phyloP scores from a whole-genome alignment of 2,329 filamentous ascomycete species.

The Trichophyton benhamiae region DNA sequence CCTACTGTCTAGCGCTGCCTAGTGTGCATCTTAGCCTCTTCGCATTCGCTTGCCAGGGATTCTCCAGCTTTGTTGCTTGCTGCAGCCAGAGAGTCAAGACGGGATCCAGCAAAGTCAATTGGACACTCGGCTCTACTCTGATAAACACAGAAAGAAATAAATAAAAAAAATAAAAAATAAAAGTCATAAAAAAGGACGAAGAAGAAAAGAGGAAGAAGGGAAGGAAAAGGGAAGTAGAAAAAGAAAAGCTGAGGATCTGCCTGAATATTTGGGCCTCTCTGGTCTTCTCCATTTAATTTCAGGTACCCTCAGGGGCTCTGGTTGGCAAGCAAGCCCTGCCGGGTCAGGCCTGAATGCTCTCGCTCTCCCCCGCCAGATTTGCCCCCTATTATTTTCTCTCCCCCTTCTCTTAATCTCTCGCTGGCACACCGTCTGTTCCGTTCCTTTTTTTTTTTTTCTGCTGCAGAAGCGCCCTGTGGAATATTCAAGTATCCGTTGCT shows the following conservation, averaged over 20 bases:
- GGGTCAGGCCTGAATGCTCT: neutral
- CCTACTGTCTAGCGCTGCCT: neutral
- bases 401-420: too few relatives aligned
- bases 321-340: too few relatives aligned
- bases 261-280: neutral
- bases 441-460: neutral
- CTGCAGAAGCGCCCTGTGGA: neutral
- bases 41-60: neutral
- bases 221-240: neutral
- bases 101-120: too few relatives aligned
- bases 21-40: neutral
- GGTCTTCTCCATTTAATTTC: neutral
- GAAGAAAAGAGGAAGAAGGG: too few relatives aligned
- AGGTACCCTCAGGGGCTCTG: neutral
- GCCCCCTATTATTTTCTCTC: neutral
- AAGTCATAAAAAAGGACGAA: too few relatives aligned
- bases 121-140: too few relatives aligned
- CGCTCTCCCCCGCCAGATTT: neutral
- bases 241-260: neutral
- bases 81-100: neutral
- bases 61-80: neutral
- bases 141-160: too few relatives aligned
- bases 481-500: neutral
- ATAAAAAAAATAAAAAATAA: too few relatives aligned
- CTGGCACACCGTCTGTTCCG: neutral